Evolutionary conservation across 352 stramenopile genomes (phyloP).

Genomic region (Phytophthora niederhauseri): DNA sequence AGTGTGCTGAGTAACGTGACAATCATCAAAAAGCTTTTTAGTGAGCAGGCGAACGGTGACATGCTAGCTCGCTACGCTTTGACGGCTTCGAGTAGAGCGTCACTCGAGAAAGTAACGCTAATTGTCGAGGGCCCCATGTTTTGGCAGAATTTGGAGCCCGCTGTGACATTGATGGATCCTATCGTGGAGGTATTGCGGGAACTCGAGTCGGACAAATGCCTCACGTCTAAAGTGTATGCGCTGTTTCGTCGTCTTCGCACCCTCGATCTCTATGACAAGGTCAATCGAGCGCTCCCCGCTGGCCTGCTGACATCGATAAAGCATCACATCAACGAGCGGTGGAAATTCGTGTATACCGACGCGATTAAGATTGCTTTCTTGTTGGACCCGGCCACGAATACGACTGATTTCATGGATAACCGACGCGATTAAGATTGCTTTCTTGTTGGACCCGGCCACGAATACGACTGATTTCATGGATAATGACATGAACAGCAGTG

Average conservation of each 20-base stretch:
- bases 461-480: conserved; percentile 7
- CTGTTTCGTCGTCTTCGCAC: not conserved
- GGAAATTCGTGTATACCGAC: conserved; percentile 20
- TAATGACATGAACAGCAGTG: conserved; percentile 1
- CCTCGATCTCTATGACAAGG: not conserved
- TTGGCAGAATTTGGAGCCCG: conserved; percentile 5
- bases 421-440: conserved; percentile 12
- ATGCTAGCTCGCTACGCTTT: conserved; percentile 3
- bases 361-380: conserved; percentile 16
- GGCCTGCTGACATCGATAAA: not conserved
- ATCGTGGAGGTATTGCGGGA: conserved; percentile 8
- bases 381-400: conserved; percentile 11
- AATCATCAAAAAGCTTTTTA: conserved; percentile 15
- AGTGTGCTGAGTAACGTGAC: conserved; percentile 6
- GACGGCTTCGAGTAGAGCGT: not conserved
- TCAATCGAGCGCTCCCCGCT: conserved; percentile 2
- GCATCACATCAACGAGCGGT: not conserved
- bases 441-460: conserved; percentile 17
- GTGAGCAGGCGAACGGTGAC: not conserved
- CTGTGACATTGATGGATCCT: conserved; percentile 6
- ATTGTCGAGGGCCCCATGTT: not conserved
- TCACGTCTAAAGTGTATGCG: conserved; percentile 12
- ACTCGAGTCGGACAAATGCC: conserved; percentile 2
- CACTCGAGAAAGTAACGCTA: not conserved
- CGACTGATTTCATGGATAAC: conserved; percentile 12